Conservation (phyloP, 116 monocot species). For the Iris pallida region DNA sequence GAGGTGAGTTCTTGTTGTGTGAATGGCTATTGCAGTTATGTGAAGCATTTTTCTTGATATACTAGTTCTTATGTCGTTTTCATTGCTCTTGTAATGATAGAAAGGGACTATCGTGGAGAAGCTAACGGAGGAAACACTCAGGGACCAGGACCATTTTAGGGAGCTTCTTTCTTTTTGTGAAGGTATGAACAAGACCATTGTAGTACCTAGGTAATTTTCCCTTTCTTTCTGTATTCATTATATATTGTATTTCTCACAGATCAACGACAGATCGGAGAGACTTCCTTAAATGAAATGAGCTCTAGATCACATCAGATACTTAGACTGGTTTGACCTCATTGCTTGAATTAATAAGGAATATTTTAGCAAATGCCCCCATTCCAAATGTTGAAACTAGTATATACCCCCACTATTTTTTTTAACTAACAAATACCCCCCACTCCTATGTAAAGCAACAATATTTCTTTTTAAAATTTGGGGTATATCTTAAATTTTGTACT, state of each 20-base stretch:
- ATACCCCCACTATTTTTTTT: too few species aligned
- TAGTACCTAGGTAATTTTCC: neutral
- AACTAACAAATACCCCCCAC: too few species aligned
- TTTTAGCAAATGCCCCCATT: too few species aligned
- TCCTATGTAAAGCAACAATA: too few species aligned
- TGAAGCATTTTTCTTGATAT: neutral
- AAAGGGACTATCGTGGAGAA: slow-evolving; percentile 94
- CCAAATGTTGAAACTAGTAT: too few species aligned
- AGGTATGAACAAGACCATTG: slow-evolving; percentile 33
- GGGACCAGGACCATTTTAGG: slow-evolving; percentile 66
- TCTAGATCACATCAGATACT: slow-evolving; percentile 99
- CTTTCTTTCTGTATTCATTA: slow-evolving; percentile 7
- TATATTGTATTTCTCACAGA: slow-evolving; percentile 28
- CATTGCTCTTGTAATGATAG: slow-evolving; percentile 27
- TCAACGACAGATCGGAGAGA: slow-evolving; percentile 92
- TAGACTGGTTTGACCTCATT: slow-evolving; percentile 61
- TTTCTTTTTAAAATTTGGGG: too few species aligned
- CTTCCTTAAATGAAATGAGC: slow-evolving; percentile 88
- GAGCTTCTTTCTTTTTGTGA: slow-evolving; percentile 82
- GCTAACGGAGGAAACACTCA: slow-evolving; percentile 77
- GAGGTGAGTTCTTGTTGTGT: slow-evolving; percentile 41
- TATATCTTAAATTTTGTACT: too few species aligned
- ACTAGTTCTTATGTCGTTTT: neutral
- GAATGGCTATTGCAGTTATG: neutral
- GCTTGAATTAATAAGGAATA: neutral